Evolutionary conservation across 257 asterid species (phyloP).

Genomic region (Lycium barbarum): DNA sequence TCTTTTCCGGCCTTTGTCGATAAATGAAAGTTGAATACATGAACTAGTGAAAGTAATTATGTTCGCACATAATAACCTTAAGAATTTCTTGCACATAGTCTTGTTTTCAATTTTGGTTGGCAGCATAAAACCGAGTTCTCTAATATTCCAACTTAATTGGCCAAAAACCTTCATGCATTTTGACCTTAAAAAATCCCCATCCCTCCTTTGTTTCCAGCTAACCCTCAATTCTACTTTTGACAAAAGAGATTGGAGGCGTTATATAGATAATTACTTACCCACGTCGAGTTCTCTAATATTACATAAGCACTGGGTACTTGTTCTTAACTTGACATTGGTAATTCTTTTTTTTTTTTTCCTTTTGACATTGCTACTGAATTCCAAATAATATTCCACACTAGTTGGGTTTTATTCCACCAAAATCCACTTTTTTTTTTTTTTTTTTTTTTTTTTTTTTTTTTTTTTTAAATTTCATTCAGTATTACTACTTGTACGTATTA

Average conservation of each 20-base stretch:
- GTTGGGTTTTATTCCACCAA: not conserved
- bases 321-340: no score
- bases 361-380: not conserved
- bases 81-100: not conserved
- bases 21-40: not conserved
- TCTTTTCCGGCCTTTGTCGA: not conserved
- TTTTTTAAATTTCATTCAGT: not conserved
- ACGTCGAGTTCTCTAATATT: no score
- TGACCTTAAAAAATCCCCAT: no score
- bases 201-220: not conserved
- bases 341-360: no score
- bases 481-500: not conserved
- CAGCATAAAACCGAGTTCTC: not conserved
- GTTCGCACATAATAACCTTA: not conserved
- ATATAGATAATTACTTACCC: no score
- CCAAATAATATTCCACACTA: not conserved
- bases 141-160: no score
- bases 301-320: no score
- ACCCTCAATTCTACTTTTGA: not conserved
- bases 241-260: not conserved
- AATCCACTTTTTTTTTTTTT: no score
- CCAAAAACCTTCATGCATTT: no score
- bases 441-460: no score
- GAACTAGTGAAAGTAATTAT: not conserved
- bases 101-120: slow-evolving; percentile 12